Evolutionary conservation across 345 rosid species (phyloP), one percentile per base, ranked within the genome.

Genomic region (Corymbia maculata): DNA sequence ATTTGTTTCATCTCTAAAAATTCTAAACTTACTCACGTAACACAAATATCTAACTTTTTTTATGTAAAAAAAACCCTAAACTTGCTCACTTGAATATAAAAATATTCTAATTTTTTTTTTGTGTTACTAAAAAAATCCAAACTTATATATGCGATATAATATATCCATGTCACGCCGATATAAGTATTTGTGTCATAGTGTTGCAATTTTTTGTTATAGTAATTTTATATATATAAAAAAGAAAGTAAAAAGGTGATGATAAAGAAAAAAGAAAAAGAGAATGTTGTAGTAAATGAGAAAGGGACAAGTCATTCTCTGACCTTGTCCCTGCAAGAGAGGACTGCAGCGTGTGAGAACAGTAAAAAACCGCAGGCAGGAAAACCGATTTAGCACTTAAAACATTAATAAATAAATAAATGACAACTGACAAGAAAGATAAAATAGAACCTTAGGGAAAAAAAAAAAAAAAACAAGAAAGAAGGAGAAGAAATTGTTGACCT

Each of bases 1-100:
- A 36, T 52, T 16, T 17, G 1, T 52, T 0, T 1, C 0, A 1
- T 36, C 42, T 4, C 42, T 36, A 52, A 6, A 52, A 52, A 52
- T 14, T 21, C 8, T 52, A 8, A 52, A 16, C 2, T 52, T 52
- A 5, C 7, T 52, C 6, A 52, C 1, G 2, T 36, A 4, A 36
- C 42, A 36, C 42, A 36, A 36, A 36, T 36, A 36, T 2, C 1
- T 22, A 55, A 0, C 55, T 52, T 52, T 52, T 52, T 52, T 52
- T 16, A 3, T 17, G 1, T 52, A 1, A 0, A 1, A 52, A 6
- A 52, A 52, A 52, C 17, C 55, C 8, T 52, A 8, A 52, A 16
- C 2, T 52, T 52, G 7, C 21, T 52, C 6, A 52, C 1, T 6
- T 36, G 42, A 36, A 16, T 16, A 0, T 15, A 52, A 3, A 52